Evolutionary conservation across 352 stramenopile genomes (phyloP).

Genomic region (Phytopythium cucurbitacearum): DNA sequence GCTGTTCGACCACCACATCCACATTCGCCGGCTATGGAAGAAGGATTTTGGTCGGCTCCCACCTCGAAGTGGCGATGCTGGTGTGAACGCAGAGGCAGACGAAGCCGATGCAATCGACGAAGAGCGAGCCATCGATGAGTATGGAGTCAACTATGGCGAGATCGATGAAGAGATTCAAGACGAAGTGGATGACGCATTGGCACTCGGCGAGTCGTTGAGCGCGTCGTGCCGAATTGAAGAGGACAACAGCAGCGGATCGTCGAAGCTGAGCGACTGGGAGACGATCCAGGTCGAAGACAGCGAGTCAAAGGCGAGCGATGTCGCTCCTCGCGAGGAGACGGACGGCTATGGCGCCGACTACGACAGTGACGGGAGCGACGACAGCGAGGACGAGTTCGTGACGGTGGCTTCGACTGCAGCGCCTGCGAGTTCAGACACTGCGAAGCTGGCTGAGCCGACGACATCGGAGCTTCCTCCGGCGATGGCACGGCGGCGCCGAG

Average conservation of each 20-base stretch:
- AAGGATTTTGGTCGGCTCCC: slow-evolving; percentile 80
- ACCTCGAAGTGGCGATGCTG: slow-evolving; percentile 12
- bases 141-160: slow-evolving; percentile 7
- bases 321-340: slow-evolving; percentile 9
- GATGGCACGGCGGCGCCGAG: neutral
- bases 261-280: slow-evolving; percentile 29
- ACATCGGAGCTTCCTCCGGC: too few relatives aligned
- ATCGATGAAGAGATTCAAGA: slow-evolving; percentile 7
- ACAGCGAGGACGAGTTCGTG: slow-evolving; percentile 6
- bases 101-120: slow-evolving; percentile 2
- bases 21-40: slow-evolving; percentile 80
- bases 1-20: slow-evolving; percentile 73
- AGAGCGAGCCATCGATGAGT: slow-evolving; percentile 2
- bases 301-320: slow-evolving; percentile 1
- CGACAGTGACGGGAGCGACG: slow-evolving; percentile 57
- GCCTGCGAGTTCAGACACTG: neutral
- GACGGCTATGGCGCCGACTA: slow-evolving; percentile 69
- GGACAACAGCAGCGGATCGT: slow-evolving; percentile 6
- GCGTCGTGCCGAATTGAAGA: slow-evolving; percentile 13
- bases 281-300: slow-evolving; percentile 5
- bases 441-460: neutral
- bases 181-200: slow-evolving; percentile 10
- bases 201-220: slow-evolving; percentile 10
- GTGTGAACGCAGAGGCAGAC: slow-evolving; percentile 4
- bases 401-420: neutral